These are phyloP conservation scores for Coemansia sp. DNA, from an alignment of 192 early-diverging fungal genomes.

Conservation along the genomic window DNA sequence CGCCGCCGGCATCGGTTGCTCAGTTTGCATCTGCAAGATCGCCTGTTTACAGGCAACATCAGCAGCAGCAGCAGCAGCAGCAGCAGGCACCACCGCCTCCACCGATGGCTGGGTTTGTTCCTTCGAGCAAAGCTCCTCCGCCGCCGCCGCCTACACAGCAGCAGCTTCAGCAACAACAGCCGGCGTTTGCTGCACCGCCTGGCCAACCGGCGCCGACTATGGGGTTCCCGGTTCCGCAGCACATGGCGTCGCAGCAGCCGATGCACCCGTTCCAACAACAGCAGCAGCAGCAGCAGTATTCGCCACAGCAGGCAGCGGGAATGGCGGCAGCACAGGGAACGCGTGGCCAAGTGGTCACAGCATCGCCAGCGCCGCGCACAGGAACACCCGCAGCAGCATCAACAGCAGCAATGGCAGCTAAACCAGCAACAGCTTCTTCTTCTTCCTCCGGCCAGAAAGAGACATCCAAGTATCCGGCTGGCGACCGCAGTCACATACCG, in stretches of 20 bases:
- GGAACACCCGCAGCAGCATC: neutral
- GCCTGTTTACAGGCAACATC: slow-evolving; percentile 6
- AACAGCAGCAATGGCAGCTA: neutral
- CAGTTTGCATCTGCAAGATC: slow-evolving; percentile 24
- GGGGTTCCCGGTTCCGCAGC: neutral
- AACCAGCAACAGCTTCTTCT: slow-evolving; percentile 20
- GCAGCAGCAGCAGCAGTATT: slow-evolving; percentile 14
- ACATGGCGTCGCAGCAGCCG: slow-evolving; percentile 4
- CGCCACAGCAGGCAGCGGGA: slow-evolving; percentile 11
- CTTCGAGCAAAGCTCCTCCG: slow-evolving; percentile 25
- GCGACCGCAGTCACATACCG: slow-evolving; percentile 85
- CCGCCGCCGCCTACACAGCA: slow-evolving; percentile 12
- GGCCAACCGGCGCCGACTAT: slow-evolving; percentile 15
- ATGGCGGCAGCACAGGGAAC: slow-evolving; percentile 10
- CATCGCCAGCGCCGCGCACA: slow-evolving; percentile 18
- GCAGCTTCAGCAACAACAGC: slow-evolving; percentile 13
- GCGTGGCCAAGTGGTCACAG: slow-evolving; percentile 17
- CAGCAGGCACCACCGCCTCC: slow-evolving; percentile 1
- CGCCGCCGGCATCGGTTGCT: slow-evolving; percentile 23
- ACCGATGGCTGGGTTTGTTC: slow-evolving; percentile 10
- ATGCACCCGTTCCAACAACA: slow-evolving; percentile 9
- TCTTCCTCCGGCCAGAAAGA: neutral
- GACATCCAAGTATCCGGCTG: slow-evolving; percentile 57
- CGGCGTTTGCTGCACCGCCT: slow-evolving; percentile 13
- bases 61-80: slow-evolving; percentile 14